Conservation (phyloP, 164 flowering plant species). For the Houttuynia cordata region DNA sequence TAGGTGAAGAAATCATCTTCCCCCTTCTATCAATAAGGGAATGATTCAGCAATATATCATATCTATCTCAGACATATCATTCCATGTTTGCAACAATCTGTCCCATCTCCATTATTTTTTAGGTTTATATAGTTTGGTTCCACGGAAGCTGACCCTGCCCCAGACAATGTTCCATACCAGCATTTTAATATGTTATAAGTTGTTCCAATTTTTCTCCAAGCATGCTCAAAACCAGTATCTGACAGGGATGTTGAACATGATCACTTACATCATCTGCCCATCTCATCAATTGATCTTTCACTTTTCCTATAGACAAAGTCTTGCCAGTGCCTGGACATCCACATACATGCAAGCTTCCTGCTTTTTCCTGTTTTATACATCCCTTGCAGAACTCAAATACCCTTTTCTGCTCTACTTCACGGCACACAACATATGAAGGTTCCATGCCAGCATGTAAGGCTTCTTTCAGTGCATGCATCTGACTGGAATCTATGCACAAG, state of each 20-base stretch:
- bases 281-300: constrained; percentile 35
- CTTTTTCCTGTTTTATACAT: constrained; percentile 44
- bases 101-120: too few species aligned
- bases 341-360: constrained; percentile 72
- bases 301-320: constrained; percentile 67
- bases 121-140: too few species aligned
- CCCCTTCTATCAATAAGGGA: too few species aligned
- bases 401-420: constrained; percentile 23
- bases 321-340: constrained; percentile 98
- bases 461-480: constrained; percentile 61
- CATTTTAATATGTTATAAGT: too few species aligned
- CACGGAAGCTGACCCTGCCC: too few species aligned
- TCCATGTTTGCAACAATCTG: too few species aligned
- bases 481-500: constrained; percentile 36
- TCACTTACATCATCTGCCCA: constrained; percentile 54
- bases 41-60: too few species aligned
- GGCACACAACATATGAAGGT: constrained; percentile 27
- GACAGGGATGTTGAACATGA: neutral
- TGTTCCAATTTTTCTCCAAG: neutral
- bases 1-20: too few species aligned
- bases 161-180: too few species aligned
- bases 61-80: too few species aligned
- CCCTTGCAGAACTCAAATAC: constrained; percentile 67
- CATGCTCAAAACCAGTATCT: neutral
- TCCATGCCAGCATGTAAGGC: constrained; percentile 66